Evolutionary conservation across 306 rosid species (phyloP).

Genomic region (Begonia masoniana): DNA sequence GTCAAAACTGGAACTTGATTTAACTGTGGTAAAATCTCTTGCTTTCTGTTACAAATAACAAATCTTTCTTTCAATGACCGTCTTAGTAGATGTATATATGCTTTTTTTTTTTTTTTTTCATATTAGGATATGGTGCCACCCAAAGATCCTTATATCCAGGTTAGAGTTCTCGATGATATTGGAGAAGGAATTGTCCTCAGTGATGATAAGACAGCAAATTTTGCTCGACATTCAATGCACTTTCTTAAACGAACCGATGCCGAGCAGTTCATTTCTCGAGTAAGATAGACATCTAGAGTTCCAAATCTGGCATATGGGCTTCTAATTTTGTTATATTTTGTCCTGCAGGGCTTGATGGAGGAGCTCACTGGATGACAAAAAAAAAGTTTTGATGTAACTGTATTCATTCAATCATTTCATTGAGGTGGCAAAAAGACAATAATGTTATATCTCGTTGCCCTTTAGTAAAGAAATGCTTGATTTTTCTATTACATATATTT

Average conservation of each 20-base stretch:
- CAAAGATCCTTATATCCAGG: slow-evolving; percentile 86
- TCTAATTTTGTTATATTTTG: slow-evolving; percentile 2
- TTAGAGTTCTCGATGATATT: slow-evolving; percentile 79
- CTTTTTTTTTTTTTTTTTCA: neutral
- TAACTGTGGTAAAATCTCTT: slow-evolving; percentile 63
- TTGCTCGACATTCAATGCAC: slow-evolving; percentile 79
- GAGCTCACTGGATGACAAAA: slow-evolving; percentile 50
- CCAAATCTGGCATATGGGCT: neutral
- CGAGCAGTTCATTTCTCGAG: slow-evolving; percentile 62
- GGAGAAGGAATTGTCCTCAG: slow-evolving; percentile 67
- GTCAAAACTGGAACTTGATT: slow-evolving; percentile 46
- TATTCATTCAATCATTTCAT: no score
- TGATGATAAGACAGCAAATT: slow-evolving; percentile 67
- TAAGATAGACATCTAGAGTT: slow-evolving; percentile 12
- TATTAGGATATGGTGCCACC: slow-evolving; percentile 95
- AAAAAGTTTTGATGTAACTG: neutral
- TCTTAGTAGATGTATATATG: neutral
- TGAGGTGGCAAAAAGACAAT: no score
- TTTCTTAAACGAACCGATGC: slow-evolving; percentile 90
- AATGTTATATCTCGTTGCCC: no score
- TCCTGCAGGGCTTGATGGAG: slow-evolving; percentile 78
- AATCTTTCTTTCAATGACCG: neutral
- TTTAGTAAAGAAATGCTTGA: no score
- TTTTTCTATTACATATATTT: no score
- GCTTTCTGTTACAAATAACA: neutral